Evolutionary conservation across 176 grass and related monocot genomes (phyloP), one percentile per base, ranked within the genome.

Genomic region (Saccharum officinarum): DNA sequence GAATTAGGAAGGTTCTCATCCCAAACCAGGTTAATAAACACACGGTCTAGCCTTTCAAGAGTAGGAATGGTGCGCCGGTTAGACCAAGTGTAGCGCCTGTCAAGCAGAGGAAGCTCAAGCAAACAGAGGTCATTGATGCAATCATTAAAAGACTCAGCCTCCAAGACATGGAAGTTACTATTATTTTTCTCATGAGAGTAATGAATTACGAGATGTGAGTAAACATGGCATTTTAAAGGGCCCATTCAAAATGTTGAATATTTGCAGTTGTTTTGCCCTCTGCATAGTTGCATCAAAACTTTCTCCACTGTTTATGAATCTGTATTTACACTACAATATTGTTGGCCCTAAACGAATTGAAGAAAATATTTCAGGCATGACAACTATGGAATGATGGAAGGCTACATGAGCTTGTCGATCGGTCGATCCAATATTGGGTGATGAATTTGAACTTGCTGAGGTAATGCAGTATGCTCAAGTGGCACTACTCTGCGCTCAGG

Each of bases 401-500:
- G 34, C 61, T 77, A 13, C 67, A 52, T 46, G 87, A 89, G 28
- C 69, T 92, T 59, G n/a, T n/a, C n/a, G n/a, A n/a, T n/a, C n/a
- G n/a, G 77, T 92, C 3, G 85, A 92, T 69, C 81, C 85, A 13
- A 34, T 73, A 8, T 17, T 92, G 25, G 18, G 46, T 13, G 67
- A 52, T 4, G 3, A 31, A 28, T 82, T 55, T 33, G 80, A 87
- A 8, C 66, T 8, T 4, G 4, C 30, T 17, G 85, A 85, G 57
- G 49, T 90, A 37, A 47, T 9, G 10, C 67, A 13, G 14, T 87
- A 78, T 7, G 13, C 85, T 68, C 80, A 82, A 15, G 62, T 92
- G 57, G 84, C 87, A 14, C 77, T 90, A 7, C 83, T 90, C 7
- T 90, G 91, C 62, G 81, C 88, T 37, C 91, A 92, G 66, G 91